A percentile compares a stretch with the other conserved stretches of the same genome.
Conservation (phyloP, 1,284 basidiomycete genomes). For the Sanghuangporus sanghuang region DNA sequence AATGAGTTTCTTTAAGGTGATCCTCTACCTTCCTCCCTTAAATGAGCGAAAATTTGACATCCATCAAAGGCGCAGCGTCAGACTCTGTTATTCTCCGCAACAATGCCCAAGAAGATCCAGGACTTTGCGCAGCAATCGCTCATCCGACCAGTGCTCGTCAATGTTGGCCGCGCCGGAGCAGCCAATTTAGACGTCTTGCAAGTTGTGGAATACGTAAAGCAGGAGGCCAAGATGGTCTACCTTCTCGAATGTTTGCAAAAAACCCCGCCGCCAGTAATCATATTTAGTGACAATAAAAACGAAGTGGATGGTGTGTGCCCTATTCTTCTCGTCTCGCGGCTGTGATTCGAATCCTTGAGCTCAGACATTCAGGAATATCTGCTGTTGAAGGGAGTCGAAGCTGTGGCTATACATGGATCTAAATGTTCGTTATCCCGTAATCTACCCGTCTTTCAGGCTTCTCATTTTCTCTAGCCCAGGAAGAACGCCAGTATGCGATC, state of each 20-base stretch:
- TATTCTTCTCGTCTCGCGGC: neutral
- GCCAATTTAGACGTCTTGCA: conserved; percentile 97
- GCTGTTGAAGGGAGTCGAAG: conserved; percentile 94
- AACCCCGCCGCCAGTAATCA: conserved; percentile 96
- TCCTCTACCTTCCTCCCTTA: neutral
- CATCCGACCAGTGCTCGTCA: conserved; percentile 89
- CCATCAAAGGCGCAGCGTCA: conserved; percentile 83
- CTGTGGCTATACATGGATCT: conserved; percentile 97
- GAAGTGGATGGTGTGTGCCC: conserved; percentile 83
- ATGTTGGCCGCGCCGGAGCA: conserved; percentile 96
- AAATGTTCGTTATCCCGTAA: conserved; percentile 60
- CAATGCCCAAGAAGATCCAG: conserved; percentile 98
- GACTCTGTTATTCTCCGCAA: conserved; percentile 95
- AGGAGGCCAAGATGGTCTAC: conserved; percentile 99
- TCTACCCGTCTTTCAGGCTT: neutral
- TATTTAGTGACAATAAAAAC: conserved; percentile 99
- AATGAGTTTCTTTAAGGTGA: conserved; percentile 95
- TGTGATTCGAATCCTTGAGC: neutral
- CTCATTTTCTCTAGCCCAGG: conserved; percentile 63
- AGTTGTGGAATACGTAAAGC: conserved; percentile 98
- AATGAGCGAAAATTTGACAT: conserved; percentile 15
- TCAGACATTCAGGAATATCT: conserved; percentile 97
- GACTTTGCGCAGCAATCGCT: conserved; percentile 97
- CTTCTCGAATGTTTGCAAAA: conserved; percentile 97
- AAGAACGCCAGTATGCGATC: conserved; percentile 98